Percentiles rank a stretch among this genome's conserved stretches.
Conservation (phyloP, 1,284 basidiomycete species). For the Cerrena zonata region DNA sequence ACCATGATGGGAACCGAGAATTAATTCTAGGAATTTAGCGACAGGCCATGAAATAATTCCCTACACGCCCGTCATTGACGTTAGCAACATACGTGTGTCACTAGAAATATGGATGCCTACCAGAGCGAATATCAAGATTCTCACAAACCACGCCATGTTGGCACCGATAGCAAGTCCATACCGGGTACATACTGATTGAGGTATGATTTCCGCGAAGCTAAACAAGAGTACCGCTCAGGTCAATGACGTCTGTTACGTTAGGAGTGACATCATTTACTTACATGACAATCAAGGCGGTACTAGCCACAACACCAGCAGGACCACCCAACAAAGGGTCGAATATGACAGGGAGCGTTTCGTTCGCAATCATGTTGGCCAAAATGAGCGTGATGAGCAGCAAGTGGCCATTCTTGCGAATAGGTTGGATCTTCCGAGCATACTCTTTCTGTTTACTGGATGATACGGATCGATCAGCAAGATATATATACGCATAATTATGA, state of each 20-base stretch:
- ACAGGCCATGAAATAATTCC: conserved; percentile 78
- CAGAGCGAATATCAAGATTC: conserved; percentile 59
- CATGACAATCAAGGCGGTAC: conserved; percentile 82
- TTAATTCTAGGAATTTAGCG: conserved; percentile 60
- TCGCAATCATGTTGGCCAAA: conserved; percentile 83
- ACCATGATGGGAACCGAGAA: conserved; percentile 57
- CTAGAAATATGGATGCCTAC: no score
- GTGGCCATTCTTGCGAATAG: conserved; percentile 81
- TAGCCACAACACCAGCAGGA: conserved; percentile 70
- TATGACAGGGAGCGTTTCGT: conserved; percentile 87
- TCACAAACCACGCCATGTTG: conserved; percentile 77
- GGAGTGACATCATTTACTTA: conserved; percentile 36
- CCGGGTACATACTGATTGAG: conserved; percentile 82
- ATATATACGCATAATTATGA: background rate
- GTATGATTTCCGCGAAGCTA: conserved; percentile 87
- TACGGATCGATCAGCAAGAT: background rate
- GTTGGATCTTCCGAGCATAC: conserved; percentile 80
- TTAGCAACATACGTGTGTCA: no score
- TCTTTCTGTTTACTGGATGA: conserved; percentile 61
- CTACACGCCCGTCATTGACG: no score
- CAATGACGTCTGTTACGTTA: conserved; percentile 3
- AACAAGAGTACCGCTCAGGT: no score
- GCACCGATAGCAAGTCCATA: conserved; percentile 89
- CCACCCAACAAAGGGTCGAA: conserved; percentile 83
- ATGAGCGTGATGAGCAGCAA: conserved; percentile 77